These are phyloP conservation scores for Schizosaccharomyces octosporus DNA, from an alignment of 805 yeast genomes.

Conservation along the genomic window DNA sequence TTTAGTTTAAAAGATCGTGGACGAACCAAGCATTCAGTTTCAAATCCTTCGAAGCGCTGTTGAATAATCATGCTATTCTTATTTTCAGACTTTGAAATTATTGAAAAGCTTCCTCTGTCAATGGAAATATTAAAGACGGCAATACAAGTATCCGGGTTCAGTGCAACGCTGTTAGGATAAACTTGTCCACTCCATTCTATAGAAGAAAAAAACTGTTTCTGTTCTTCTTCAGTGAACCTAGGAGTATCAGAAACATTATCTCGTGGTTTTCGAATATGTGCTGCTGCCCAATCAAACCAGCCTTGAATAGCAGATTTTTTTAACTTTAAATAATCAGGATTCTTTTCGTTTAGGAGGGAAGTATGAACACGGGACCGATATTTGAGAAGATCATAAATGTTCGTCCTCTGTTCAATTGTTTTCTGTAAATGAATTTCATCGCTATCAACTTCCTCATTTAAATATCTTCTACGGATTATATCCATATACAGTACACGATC, in stretches of 20 bases:
- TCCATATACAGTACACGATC: conserved; percentile 41
- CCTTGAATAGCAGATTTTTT: not conserved
- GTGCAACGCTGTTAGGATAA: conserved; percentile 19
- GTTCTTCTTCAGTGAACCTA: conserved; percentile 37
- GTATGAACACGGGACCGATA: conserved; percentile 32
- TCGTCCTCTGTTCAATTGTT: conserved; percentile 30
- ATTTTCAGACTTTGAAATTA: conserved; percentile 21
- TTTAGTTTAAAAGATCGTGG: conserved; percentile 52
- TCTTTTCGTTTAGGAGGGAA: not conserved
- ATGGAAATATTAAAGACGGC: conserved; percentile 43
- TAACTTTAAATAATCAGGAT: not conserved
- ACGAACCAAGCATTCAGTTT: conserved; percentile 45
- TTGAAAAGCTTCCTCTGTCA: conserved; percentile 48
- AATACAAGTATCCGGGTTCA: conserved; percentile 53
- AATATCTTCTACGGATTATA: conserved; percentile 34
- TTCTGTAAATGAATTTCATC: conserved; percentile 18
- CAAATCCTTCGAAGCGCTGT: conserved; percentile 54
- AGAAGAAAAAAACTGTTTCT: conserved; percentile 73
- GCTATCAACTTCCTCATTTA: conserved; percentile 7
- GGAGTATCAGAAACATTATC: not conserved
- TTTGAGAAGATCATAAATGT: conserved; percentile 60
- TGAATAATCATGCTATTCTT: conserved; percentile 11
- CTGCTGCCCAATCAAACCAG: not conserved
- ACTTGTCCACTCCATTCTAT: conserved; percentile 66
- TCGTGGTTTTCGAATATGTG: not conserved